Base-by-base conservation (phyloP, 1,139 yeast genomes). In the Taphrina pruni region DNA sequence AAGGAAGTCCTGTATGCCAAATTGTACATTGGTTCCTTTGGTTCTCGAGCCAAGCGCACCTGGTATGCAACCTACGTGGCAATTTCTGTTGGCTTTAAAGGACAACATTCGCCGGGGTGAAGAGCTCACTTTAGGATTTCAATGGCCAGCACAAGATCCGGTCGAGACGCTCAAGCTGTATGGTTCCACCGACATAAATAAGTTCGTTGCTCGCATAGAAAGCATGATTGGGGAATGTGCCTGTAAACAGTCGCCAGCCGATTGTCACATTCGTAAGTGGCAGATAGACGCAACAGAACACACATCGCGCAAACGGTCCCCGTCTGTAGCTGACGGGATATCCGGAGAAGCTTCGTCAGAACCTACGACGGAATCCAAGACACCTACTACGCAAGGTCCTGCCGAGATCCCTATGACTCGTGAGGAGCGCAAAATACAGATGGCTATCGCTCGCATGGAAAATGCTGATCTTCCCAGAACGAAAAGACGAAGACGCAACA, bases 1-100 rank as follows among this genome's bases (percentile, higher is more conserved):
- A 38, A 82, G 97, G 71, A 86, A 89, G 72, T 83, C 95, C 8
- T 90, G 97, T 75, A 70, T 71, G 41, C 90, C 96, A 4, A 92
- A 92, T 77, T 64, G 67, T 26, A 38, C 55, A 11, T n/a, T 64
- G 12, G 61, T 64, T 26, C 67, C 67, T 6, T n/a, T 64, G 20
- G 43, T 57, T 14, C 61, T 64, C 11, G 61, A 46, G 26, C 45
- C 48, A 12, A 1, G 32, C 8, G 48, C 35, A 7, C 48, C 46
- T 20, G 36, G 32, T 5, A 20, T 20, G 20, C 32, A n/a, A 17
- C 45, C 60, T 20, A 6, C 9, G 5, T 45, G 60, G 54, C 45
- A 36, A 0, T 64, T 64, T 32, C 17, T 50, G n/a, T 9, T 64
- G 12, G 61, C 52, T 9, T 39, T 64, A 48, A 64, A 57, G 32